Base-by-base conservation (phyloP, 2,329 filamentous ascomycete species). In the Aureobasidium sp. region DNA sequence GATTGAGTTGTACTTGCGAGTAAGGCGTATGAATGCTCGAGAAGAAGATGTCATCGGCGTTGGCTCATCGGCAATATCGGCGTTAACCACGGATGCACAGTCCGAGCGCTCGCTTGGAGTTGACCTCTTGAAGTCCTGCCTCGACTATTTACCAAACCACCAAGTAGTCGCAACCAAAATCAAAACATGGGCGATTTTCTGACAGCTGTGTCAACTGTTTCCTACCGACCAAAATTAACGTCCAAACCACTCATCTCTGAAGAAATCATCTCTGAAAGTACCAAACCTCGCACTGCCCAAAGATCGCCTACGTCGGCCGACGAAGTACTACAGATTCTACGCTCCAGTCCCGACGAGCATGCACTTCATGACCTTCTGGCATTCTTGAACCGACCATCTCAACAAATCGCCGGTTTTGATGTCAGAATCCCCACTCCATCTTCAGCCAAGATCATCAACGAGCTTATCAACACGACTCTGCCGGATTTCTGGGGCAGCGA, bases 401-500 rank as follows among this genome's bases (percentile, higher is more conserved):
- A 50, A 39, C 17, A 67, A 15, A 53, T 70, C 48, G 62, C 65
- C 24, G 60, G 60, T 3, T 84, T 88, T 69, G 81, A 82, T 66
- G 80, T 93, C 54, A 77, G 79, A 48, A 73, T 78, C 2, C 86
- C 90, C 3, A 82, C 82, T 35, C 86, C 92, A 1, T 76, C 84
- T 64, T 83, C 85, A 62, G 85, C 90, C 22, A 89, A 91, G 67
- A 83, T 97, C 35, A 79, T 93, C 58, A 86, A 91, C 69, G 77
- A 84, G 3, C 76, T 99, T 39, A 85, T 95, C 63, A 86, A 82
- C 17, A 83, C 86, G 35, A 91, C 89, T 29, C 78, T 91, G 8
- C 89, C 90, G 1, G 89, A 92, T 70, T 96, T 93, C 74, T 97
- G 94, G 93, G 71, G 79, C 3, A 69, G 84, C 9, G 70, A 93